These are phyloP conservation scores for Noccaea caerulescens DNA, from an alignment of 345 rosid species.

Conservation along the genomic window DNA sequence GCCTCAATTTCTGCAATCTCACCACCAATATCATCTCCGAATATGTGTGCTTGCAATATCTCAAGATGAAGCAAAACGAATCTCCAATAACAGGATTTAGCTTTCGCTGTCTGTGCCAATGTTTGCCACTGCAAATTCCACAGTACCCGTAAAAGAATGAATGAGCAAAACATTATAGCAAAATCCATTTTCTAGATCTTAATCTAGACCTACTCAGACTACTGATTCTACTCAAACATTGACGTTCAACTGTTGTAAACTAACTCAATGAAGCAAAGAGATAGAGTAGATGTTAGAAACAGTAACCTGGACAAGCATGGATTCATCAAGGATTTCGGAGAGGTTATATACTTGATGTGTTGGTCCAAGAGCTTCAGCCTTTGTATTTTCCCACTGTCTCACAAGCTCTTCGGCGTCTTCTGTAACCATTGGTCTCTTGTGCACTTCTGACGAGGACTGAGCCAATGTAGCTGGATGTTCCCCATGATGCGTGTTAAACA, in stretches of 20 bases:
- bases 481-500: conserved; percentile 51
- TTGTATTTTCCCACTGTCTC: conserved; percentile 83
- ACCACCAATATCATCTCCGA: conserved; percentile 53
- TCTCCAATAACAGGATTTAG: conserved; percentile 84
- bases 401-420: conserved; percentile 94
- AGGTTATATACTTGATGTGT: conserved; percentile 66
- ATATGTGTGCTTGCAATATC: conserved; percentile 66
- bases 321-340: conserved; percentile 78
- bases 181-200: neutral
- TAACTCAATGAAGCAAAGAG: conserved; percentile 17
- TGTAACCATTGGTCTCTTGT: conserved; percentile 66
- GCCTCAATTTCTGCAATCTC: conserved; percentile 87
- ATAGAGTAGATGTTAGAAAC: conserved; percentile 23
- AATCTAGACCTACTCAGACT: conserved; percentile 3
- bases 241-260: conserved; percentile 1
- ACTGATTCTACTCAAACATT: neutral
- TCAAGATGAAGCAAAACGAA: conserved; percentile 82
- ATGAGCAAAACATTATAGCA: conserved; percentile 26
- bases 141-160: conserved; percentile 24
- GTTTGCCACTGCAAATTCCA: conserved; percentile 71
- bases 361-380: conserved; percentile 95
- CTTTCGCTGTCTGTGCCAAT: conserved; percentile 75
- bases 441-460: conserved; percentile 44
- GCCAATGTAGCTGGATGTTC: conserved; percentile 52
- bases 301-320: conserved; percentile 86